A percentile compares a stretch with the other conserved stretches of the same genome.
phyloP scores from a whole-genome alignment of 1,284 basidiomycete species.

The Prillingera fragicola region DNA sequence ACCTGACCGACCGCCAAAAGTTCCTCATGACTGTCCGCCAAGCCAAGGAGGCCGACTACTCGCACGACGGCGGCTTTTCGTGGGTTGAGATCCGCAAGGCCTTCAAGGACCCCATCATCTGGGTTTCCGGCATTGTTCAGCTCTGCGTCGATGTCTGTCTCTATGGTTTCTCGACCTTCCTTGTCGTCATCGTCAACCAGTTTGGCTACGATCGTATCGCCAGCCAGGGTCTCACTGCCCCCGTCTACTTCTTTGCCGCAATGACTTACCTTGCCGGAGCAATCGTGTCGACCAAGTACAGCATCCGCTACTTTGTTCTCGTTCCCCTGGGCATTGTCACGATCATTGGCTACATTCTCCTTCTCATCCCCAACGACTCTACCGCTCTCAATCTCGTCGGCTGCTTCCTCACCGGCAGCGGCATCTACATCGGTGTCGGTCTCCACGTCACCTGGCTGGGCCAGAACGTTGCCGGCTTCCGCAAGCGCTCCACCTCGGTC shows the following conservation, averaged over 20 bases:
- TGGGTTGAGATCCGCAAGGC: constrained; percentile 15
- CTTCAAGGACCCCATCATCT: constrained; percentile 15
- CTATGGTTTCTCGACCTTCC: constrained; percentile 23
- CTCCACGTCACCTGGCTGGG: constrained; percentile 28
- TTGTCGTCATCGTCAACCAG: constrained; percentile 22
- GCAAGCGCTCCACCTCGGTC: constrained; percentile 23
- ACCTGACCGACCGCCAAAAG: constrained; percentile 13
- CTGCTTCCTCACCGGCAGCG: constrained; percentile 25
- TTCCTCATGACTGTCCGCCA: constrained; percentile 8
- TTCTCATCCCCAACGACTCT: constrained; percentile 10
- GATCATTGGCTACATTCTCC: constrained; percentile 20
- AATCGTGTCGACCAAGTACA: constrained; percentile 8
- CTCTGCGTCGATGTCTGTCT: constrained; percentile 29
- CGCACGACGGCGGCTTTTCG: constrained; percentile 9
- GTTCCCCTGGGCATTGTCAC: constrained; percentile 6
- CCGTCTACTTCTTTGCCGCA: constrained; percentile 17
- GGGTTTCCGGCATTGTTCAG: constrained; percentile 20
- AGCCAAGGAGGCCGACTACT: constrained; percentile 6
- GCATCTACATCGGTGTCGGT: constrained; percentile 27
- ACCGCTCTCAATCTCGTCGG: constrained; percentile 17
- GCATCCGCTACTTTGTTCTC: constrained; percentile 10
- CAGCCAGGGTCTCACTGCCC: constrained; percentile 25
- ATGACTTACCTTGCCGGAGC: constrained; percentile 17
- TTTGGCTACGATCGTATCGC: constrained; percentile 18
- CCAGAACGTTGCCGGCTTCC: constrained; percentile 25